Base-by-base conservation (phyloP, 225 moss, liverwort and hornwort genomes). In the Sphagnum contortum region DNA sequence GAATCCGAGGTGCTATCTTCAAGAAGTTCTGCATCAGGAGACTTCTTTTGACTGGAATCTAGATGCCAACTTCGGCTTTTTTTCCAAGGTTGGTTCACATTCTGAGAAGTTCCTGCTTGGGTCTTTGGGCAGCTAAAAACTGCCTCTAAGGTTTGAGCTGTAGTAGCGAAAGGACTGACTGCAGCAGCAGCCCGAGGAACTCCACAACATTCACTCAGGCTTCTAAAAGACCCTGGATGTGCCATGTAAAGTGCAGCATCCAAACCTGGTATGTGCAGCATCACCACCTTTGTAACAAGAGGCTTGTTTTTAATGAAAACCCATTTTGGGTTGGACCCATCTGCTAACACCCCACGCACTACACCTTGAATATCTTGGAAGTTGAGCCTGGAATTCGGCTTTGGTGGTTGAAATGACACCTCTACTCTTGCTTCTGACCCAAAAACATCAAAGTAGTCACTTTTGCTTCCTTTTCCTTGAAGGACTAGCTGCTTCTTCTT, bases 251-350 rank as follows among this genome's bases (percentile, higher is more conserved):
- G 74, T 47, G 87, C 88, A 62, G 87, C 92, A 71, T 92, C 92
- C 75, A 98, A 67, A 54, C 90, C 96, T 48, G 92, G 84, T 12
- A 96, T 10, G 70, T 84, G 87, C 29, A 96, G 77, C 76, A 96
- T 69, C 67, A 92, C 87, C 14, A 86, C 87, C 75, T 89, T 92
- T 48, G 87, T 83, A 11, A 98, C 90, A 13, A 92, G 87, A 55
- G 96, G 96, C 74, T 90, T 98, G 72, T 92, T 98, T 80, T 96
- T 96, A 63, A 96, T 85, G 46, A 92, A 92, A 5, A 89, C 75
- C 92, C 92, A 96, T 59, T 76, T 90, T 6, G 96, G 96, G 68
- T 73, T 96, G 60, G 74, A 75, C 58, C 96, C 96, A 44, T 96
- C 96, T 3, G 85, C 85, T 44, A 96, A 75, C 13, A 90, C 74